Conservation (phyloP, 2,329 filamentous ascomycete species). For the Monilinia fructigena region DNA sequence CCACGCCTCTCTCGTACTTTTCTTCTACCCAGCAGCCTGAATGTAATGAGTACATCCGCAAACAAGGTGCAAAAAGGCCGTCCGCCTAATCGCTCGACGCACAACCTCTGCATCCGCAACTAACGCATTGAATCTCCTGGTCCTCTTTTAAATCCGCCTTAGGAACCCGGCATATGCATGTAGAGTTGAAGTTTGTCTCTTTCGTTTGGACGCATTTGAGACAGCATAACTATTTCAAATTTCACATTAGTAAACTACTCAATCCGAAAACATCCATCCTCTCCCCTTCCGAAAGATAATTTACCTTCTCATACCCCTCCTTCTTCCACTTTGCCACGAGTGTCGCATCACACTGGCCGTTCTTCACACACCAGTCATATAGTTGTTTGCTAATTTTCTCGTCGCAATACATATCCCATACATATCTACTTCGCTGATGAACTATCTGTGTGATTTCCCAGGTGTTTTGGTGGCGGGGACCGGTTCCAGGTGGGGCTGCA, state of each 20-base stretch:
- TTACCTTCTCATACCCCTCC: constrained; percentile 93
- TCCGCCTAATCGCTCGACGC: constrained; percentile 72
- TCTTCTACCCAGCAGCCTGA: not conserved
- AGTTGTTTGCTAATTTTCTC: constrained; percentile 89
- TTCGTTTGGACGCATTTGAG: constrained; percentile 98
- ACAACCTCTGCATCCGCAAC: constrained; percentile 90
- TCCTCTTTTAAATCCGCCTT: constrained; percentile 86
- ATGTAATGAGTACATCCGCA: not conserved
- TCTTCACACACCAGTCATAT: constrained; percentile 96
- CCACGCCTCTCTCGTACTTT: not conserved
- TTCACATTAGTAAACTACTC: constrained; percentile 5
- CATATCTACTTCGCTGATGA: constrained; percentile 87
- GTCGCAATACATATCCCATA: constrained; percentile 97
- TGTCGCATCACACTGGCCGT: constrained; percentile 90
- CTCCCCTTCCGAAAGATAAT: constrained; percentile 29
- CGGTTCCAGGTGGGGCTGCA: constrained; percentile 79
- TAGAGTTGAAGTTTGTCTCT: constrained; percentile 98
- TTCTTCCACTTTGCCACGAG: constrained; percentile 99
- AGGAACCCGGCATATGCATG: constrained; percentile 94
- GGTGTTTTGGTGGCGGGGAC: constrained; percentile 80
- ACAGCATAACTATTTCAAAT: constrained; percentile 71
- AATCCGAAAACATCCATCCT: not conserved
- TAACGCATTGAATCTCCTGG: constrained; percentile 89
- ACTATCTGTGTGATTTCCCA: constrained; percentile 99
- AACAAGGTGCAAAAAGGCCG: not conserved